Evolutionary conservation across 163 green algal species (phyloP), one percentile per base, ranked within the genome.

Genomic region (Volvox carteri): DNA sequence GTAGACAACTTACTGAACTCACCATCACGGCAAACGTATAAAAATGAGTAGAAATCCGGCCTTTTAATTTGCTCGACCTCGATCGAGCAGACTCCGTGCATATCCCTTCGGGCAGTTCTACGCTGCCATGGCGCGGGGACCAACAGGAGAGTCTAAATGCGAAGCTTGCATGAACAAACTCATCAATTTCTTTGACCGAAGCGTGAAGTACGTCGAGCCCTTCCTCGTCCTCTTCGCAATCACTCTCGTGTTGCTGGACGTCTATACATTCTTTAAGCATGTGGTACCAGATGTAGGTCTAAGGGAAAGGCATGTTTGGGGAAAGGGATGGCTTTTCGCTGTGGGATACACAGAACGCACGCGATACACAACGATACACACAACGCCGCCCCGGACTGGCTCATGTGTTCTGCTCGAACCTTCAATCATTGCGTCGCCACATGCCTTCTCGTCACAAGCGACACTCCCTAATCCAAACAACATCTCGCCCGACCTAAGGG

Each of bases 211-310:
- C 19, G 6, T 87, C 41, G 87, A 84, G 48, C 90, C 90, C 4
- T 4, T 91, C 1, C 84, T 90, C 7, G 78, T 90, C 9, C 14
- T 84, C 30, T 54, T 87, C 8, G 90, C 90, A 1, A n/a, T 90
- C 5, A 48, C n/a, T 1, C 76, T 93, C 21, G 76, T 93, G 3
- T 41, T 87, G 4, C 39, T 76, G 33, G 90, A 91, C 37, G 68
- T 83, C 12, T 89, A 84, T 52, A 77, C 62, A 5, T 93, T 90
- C 42, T 93, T 93, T 86, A 75, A 54, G n/a, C 50, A 78, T 48
- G 58, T 91, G 0, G 9, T 93, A 11, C 42, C 84, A 50, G 30
- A 56, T 5, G 48, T 70, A 52, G 7, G 52, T 28, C 33, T 42
- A 4, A 76, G 84, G 12, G 33, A 4, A 80, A 46, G 62, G n/a